phyloP scores from a whole-genome alignment of 148 eudicot species.

The Rhododendron henanense region DNA sequence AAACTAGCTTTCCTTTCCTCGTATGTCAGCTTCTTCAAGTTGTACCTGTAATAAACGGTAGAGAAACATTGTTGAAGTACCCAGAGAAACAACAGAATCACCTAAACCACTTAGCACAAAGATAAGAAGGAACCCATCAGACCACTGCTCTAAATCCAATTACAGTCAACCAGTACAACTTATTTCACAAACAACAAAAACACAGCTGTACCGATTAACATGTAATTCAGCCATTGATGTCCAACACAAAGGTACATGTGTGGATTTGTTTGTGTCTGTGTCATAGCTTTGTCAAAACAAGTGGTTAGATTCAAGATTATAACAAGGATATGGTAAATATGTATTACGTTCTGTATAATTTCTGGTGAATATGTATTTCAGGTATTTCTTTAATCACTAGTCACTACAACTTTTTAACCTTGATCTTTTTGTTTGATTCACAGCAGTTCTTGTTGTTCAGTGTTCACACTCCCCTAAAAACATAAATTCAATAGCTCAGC shows the following conservation, averaged over 20 bases:
- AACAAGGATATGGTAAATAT: not conserved
- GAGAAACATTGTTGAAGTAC: not conserved
- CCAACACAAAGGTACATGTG: not conserved
- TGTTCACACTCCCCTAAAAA: not conserved
- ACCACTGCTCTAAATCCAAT: not conserved
- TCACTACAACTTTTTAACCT: not conserved
- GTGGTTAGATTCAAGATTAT: not conserved
- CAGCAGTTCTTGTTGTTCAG: not conserved
- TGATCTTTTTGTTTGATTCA: not conserved
- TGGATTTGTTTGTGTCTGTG: not conserved
- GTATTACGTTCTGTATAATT: not conserved
- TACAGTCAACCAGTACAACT: not conserved
- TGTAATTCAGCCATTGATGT: not conserved
- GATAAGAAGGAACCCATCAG: not conserved
- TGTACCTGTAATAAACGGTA: constrained; percentile 36
- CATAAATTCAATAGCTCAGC: not conserved
- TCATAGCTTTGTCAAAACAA: not conserved
- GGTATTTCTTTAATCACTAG: not conserved
- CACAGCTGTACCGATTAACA: not conserved
- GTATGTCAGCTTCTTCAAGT: constrained; percentile 73
- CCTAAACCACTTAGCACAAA: not conserved
- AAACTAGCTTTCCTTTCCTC: constrained; percentile 68
- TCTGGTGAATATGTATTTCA: not conserved
- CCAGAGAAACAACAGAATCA: not conserved
- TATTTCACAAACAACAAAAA: not conserved